Conservation (phyloP, 176 grass and related monocot species). For the Oryza nivara region DNA sequence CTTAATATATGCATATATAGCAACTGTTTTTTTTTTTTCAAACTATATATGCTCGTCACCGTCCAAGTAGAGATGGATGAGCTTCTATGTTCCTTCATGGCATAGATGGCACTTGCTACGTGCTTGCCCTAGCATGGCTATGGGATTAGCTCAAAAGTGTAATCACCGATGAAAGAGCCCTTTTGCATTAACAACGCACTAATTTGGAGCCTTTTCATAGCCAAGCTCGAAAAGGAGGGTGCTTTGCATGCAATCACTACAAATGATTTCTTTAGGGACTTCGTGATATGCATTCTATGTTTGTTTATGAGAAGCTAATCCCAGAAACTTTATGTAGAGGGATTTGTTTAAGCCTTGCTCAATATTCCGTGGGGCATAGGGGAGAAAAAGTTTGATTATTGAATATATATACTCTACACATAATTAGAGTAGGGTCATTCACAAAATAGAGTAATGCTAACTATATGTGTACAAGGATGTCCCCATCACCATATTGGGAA, state of each 20-base stretch:
- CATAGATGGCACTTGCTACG: slow-evolving; percentile 47
- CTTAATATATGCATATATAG: not conserved
- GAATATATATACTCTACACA: slow-evolving; percentile 24
- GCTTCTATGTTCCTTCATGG: slow-evolving; percentile 39
- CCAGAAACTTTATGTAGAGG: slow-evolving; percentile 28
- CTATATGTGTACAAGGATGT: not conserved
- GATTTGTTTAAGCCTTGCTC: slow-evolving; percentile 19
- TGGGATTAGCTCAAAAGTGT: slow-evolving; percentile 45
- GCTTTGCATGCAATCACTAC: slow-evolving; percentile 6
- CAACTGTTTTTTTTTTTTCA: not conserved
- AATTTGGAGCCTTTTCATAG: slow-evolving; percentile 33
- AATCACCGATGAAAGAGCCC: slow-evolving; percentile 39
- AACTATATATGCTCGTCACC: not conserved
- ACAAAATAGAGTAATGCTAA: not conserved
- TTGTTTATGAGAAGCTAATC: slow-evolving; percentile 50
- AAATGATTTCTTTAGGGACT: slow-evolving; percentile 45
- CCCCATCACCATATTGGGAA: not conserved
- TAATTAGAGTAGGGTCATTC: slow-evolving; percentile 19
- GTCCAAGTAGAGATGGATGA: slow-evolving; percentile 16
- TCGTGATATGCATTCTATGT: slow-evolving; percentile 42
- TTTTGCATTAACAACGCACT: slow-evolving; percentile 30
- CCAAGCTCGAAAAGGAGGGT: slow-evolving; percentile 20
- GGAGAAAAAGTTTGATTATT: slow-evolving; percentile 27
- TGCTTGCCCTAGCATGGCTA: slow-evolving; percentile 41
- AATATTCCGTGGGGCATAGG: slow-evolving; percentile 53